Evolutionary conservation across 306 rosid species (phyloP), one percentile per base, ranked within the genome.

Genomic region (Begonia loranthoides): DNA sequence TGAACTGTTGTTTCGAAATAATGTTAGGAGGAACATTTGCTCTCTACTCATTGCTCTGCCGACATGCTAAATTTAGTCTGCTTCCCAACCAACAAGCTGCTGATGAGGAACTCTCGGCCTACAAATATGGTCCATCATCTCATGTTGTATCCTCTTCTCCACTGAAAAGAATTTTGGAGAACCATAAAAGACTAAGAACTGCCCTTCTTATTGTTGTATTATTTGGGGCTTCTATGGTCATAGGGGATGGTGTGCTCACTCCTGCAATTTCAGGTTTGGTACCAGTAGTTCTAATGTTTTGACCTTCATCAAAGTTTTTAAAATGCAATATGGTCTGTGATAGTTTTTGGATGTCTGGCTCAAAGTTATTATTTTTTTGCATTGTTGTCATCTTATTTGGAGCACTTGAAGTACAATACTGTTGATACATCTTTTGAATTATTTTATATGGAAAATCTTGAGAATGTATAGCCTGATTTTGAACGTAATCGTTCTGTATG

Each of bases 51-150:
- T 70, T 82, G 62, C 93, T 86, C 36, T 82, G 93, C 64, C 77
- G 95, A 62, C 95, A 82, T 62, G 93, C 86, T 54, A 86, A 82
- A 68, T 75, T 86, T 69, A 77, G 82, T 65, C 58, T 86, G 60
- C 95, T 86, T 65, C 93, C 95, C 36, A 82, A 86, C 54, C 95
- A 82, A 60, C 93, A 86, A 74, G 95, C 93, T 46, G 86, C 93
- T 10, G 95, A 86, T 75, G 93, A 86, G 73, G 95, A 86, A 69
- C 72, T 86, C 54, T 74, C 88, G 12, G 57, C 86, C 40, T 86
- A 86, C 67, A 82, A 70, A 57, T 86, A 86, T 47, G 95, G 93
- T 19, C 95, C 93, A 45, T 74, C 88, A 17, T 70, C 87, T 38
- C 86, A 66, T 52, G 55, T 44, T 53, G 62, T 17, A 24, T 15